phyloP scores from a whole-genome alignment of 257 asterid species.

The Ligustrum vulgare region DNA sequence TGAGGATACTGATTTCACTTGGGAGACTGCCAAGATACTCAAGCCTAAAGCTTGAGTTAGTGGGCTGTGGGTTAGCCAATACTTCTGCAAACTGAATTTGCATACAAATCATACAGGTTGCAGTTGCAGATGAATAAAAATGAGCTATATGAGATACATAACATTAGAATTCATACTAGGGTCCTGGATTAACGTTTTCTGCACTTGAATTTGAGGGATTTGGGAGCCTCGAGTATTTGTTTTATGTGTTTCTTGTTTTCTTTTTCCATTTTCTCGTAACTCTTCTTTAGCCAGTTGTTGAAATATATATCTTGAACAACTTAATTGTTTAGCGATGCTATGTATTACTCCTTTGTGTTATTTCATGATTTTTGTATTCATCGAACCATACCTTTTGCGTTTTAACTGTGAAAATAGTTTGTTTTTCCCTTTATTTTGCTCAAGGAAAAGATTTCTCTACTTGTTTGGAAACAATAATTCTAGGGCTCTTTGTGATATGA shows the following conservation, averaged over 20 bases:
- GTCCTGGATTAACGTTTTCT: not conserved
- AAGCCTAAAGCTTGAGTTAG: conserved; percentile 1
- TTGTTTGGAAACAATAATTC: too few relatives aligned
- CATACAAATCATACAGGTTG: not conserved
- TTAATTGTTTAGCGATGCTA: not conserved
- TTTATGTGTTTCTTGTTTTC: not conserved
- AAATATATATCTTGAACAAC: not conserved
- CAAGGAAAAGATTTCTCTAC: too few relatives aligned
- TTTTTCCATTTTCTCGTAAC: not conserved
- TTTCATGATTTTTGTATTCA: too few relatives aligned
- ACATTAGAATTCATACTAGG: not conserved
- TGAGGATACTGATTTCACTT: not conserved
- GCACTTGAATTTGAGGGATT: not conserved
- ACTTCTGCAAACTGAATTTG: not conserved
- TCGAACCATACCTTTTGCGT: too few relatives aligned
- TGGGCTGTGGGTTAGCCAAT: not conserved
- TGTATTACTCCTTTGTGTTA: not conserved
- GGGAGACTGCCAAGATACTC: conserved; percentile 10
- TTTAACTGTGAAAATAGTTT: too few relatives aligned
- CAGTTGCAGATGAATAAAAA: not conserved
- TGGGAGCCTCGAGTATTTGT: not conserved
- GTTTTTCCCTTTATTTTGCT: too few relatives aligned
- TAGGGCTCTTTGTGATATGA: too few relatives aligned
- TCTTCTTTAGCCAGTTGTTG: not conserved
- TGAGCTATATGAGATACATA: not conserved